Percentiles rank a stretch among this genome's conserved stretches.
These are phyloP conservation scores for Aureobasidium sp. DNA, from an alignment of 2,329 filamentous ascomycete genomes.

Conservation along the genomic window DNA sequence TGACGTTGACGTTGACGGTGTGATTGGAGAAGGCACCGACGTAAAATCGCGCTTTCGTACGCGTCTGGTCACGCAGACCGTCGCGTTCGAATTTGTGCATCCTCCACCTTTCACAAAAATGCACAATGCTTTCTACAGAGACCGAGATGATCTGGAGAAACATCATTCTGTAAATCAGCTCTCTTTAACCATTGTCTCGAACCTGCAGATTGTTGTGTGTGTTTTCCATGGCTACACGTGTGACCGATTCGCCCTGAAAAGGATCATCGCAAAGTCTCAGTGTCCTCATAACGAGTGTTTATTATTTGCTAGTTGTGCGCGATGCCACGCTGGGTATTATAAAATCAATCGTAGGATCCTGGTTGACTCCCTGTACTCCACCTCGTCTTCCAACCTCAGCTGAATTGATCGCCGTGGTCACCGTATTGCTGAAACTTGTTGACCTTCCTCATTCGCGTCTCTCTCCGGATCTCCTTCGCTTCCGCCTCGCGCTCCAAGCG, in stretches of 20 bases:
- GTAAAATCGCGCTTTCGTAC: neutral
- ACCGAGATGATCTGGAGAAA: too few species aligned
- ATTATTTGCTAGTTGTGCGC: neutral
- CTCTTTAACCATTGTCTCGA: too few species aligned
- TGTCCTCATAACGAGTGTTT: neutral
- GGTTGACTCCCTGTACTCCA: neutral
- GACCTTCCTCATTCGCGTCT: slow-evolving; percentile 33
- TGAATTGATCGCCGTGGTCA: slow-evolving; percentile 54
- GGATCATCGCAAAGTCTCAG: too few species aligned
- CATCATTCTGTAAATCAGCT: too few species aligned
- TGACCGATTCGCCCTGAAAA: too few species aligned
- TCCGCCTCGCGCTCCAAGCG: slow-evolving; percentile 46
- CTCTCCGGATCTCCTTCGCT: slow-evolving; percentile 29
- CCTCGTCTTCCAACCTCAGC: slow-evolving; percentile 30
- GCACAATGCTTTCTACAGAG: too few species aligned
- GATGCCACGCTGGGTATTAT: slow-evolving; percentile 2
- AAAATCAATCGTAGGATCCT: neutral
- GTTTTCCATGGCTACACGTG: too few species aligned
- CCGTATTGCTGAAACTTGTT: slow-evolving; percentile 52
- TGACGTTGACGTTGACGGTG: neutral
- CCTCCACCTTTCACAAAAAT: too few species aligned
- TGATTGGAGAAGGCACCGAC: neutral
- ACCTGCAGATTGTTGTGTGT: too few species aligned
- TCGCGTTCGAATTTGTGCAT: neutral
- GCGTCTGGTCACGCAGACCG: neutral